Evolutionary conservation across 2,329 filamentous ascomycete species (phyloP).

Genomic region (Aspergillus calidoustus): DNA sequence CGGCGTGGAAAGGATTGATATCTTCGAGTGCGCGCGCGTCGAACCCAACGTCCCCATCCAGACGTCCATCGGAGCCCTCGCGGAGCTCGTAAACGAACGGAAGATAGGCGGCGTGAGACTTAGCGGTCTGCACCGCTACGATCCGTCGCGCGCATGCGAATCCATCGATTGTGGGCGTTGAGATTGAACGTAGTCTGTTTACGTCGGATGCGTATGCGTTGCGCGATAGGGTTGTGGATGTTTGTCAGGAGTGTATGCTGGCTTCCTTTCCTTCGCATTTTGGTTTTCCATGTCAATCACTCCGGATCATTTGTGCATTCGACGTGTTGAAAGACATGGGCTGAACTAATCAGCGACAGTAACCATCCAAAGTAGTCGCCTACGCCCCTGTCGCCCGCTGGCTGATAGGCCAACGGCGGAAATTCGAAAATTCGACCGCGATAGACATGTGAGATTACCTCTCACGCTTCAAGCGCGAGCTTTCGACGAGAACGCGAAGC

Average conservation of each 20-base stretch:
- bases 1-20: constrained; percentile 19
- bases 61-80: constrained; percentile 5
- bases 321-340: too few species aligned
- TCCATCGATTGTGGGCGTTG: constrained; percentile 11
- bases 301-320: too few species aligned
- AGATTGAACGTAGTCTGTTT: constrained; percentile 16
- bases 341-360: constrained; percentile 32
- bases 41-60: constrained; percentile 16
- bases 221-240: constrained; percentile 50
- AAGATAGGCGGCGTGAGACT: constrained; percentile 21
- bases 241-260: constrained; percentile 57
- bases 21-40: constrained; percentile 18
- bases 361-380: constrained; percentile 65
- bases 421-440: constrained; percentile 57
- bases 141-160: constrained; percentile 15
- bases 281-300: neutral
- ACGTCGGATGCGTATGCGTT: constrained; percentile 15
- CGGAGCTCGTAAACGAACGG: constrained; percentile 17
- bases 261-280: neutral
- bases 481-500: constrained; percentile 68
- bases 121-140: constrained; percentile 13
- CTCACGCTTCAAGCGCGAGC: constrained; percentile 66
- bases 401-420: constrained; percentile 59
- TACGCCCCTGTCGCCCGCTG: constrained; percentile 72
- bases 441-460: constrained; percentile 49